Evolutionary conservation across 2,329 filamentous ascomycete species (phyloP), one percentile per base, ranked within the genome.

Genomic region (Tympanopsis confertula): DNA sequence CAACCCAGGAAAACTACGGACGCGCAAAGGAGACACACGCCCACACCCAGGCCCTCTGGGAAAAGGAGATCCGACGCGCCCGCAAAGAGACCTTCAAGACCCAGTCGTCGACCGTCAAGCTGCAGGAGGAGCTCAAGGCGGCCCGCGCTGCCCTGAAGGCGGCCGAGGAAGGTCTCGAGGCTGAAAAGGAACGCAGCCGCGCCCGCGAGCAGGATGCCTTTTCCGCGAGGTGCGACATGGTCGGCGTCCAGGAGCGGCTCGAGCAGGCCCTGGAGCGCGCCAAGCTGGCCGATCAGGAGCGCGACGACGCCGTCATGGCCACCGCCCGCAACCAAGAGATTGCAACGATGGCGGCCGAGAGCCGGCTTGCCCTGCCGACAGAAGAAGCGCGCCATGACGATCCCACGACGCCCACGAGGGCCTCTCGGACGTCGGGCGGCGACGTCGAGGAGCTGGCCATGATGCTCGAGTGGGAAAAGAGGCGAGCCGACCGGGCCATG

Each of bases 41-140:
- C 28, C 75, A 81, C 51, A 78, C 75, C 7, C 73, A 80, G 54
- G 61, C 73, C 15, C 57, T 82, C 7, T 85, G 80, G 71, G 81
- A 86, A 49, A 85, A 85, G 53, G 81, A 86, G 54, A 77, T 84
- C 32, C 71, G 80, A 39, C 68, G 75, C 39, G 69, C 74, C 7
- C 67, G 78, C 36, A 86, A 86, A 48, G 82, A 86, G 47, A 77
- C 76, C 2, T 85, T 84, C 66, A 85, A 84, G 51, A 71, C 74
- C n/a, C 78, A 83, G 47, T 83, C 79, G 3, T 58, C 63, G 10
- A 68, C 79, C 20, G 72, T 85, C 47, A 83, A 83, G 52, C 54
- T 81, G n/a, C 79, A 85, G 52, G 81, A 85, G 47, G 80, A 86
- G 48, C 66, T 84, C 44, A 85, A 85, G 52, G 61, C 72, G 1